These are phyloP conservation scores for Sphaerosporella brunnea DNA, from an alignment of 495 filamentous ascomycete species.

Conservation along the genomic window DNA sequence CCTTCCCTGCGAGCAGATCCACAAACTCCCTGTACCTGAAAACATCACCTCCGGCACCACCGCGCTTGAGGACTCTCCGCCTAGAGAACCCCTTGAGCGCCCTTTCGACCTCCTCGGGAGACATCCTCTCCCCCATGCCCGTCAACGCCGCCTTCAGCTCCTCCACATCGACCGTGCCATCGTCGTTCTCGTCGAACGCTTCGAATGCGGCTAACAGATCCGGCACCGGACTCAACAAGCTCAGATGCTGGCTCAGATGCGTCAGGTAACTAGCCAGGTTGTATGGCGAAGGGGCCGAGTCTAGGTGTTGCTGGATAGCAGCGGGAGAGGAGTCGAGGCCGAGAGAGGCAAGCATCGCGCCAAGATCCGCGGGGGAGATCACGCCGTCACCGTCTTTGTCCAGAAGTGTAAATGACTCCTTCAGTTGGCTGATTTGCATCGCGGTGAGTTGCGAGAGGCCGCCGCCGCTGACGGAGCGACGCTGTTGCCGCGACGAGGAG, in stretches of 20 bases:
- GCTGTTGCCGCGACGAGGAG: background rate
- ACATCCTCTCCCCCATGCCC: slow-evolving; percentile 55
- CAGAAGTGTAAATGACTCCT: slow-evolving; percentile 24
- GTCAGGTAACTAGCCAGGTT: slow-evolving; percentile 72
- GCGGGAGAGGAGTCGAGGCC: slow-evolving; percentile 24
- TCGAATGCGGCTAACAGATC: slow-evolving; percentile 77
- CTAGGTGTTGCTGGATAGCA: slow-evolving; percentile 20
- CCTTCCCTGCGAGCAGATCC: slow-evolving; percentile 35
- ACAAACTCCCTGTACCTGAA: slow-evolving; percentile 70
- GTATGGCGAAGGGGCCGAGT: slow-evolving; percentile 45
- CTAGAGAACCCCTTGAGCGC: slow-evolving; percentile 72
- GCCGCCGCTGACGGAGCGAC: slow-evolving; percentile 20
- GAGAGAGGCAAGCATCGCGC: slow-evolving; percentile 24
- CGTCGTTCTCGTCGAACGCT: slow-evolving; percentile 91
- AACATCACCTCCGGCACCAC: slow-evolving; percentile 43
- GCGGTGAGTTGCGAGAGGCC: slow-evolving; percentile 22
- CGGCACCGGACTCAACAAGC: slow-evolving; percentile 47
- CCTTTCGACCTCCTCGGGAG: slow-evolving; percentile 60
- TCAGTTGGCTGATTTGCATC: slow-evolving; percentile 23
- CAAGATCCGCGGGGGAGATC: slow-evolving; percentile 19
- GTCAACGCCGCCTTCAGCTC: slow-evolving; percentile 71
- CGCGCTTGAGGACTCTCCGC: slow-evolving; percentile 37
- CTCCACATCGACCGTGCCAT: slow-evolving; percentile 68
- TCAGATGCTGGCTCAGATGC: slow-evolving; percentile 52
- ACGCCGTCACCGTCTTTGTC: slow-evolving; percentile 25